Percentiles rank a stretch among this genome's conserved stretches.
phyloP scores from a whole-genome alignment of 2,329 filamentous ascomycete genomes.

The Penicillium glabrum region DNA sequence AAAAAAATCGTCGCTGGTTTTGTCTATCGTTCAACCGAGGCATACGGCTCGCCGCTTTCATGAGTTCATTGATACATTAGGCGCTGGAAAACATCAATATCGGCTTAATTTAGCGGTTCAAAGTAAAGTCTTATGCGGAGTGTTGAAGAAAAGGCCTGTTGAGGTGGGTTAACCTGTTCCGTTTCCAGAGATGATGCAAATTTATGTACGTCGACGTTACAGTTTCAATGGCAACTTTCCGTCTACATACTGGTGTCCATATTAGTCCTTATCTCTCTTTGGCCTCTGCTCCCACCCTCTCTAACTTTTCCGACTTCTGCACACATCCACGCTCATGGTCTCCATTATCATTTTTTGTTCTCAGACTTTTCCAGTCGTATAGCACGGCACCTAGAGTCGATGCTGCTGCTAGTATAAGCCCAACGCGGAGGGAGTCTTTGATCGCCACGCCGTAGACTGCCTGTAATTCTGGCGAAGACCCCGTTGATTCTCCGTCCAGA shows the following conservation, averaged over 20 bases:
- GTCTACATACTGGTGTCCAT: not conserved
- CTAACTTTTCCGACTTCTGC: not conserved
- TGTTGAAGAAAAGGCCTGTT: no score
- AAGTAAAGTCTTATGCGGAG: no score
- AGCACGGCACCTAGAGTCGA: conserved; percentile 3
- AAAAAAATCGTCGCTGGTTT: no score
- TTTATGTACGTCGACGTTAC: no score
- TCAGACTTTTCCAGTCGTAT: conserved; percentile 4
- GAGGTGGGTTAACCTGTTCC: no score
- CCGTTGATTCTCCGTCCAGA: not conserved
- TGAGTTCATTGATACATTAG: no score
- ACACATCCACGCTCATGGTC: not conserved
- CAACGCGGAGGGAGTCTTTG: not conserved
- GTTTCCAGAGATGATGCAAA: no score
- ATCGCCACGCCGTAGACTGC: not conserved
- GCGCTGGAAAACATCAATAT: no score
- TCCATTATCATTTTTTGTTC: not conserved
- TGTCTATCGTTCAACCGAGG: no score
- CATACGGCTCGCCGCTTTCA: no score
- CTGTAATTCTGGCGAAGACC: not conserved
- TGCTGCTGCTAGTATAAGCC: not conserved
- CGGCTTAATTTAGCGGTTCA: no score
- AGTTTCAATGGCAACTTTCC: no score
- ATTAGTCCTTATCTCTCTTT: not conserved
- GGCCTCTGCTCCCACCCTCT: not conserved